Conservation (phyloP, 192 early-diverging fungal genomes). For the Dispira parvispora region DNA sequence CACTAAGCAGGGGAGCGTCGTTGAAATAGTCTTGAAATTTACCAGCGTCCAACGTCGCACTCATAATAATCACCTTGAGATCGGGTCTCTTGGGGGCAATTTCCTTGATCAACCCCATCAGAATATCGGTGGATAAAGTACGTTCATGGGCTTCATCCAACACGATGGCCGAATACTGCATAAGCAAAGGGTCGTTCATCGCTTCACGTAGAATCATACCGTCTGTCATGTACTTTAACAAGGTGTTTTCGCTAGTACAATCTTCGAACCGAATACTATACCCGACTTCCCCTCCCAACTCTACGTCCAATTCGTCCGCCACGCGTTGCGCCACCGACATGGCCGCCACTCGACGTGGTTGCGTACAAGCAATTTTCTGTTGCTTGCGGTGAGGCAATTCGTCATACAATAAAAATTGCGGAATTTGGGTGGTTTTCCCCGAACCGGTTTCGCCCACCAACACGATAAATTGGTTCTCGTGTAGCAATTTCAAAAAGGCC, state of each 20-base stretch:
- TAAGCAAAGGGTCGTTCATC: constrained; percentile 80
- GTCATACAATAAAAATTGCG: constrained; percentile 88
- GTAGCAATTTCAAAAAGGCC: constrained; percentile 81
- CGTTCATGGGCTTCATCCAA: constrained; percentile 99
- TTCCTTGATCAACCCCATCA: constrained; percentile 96
- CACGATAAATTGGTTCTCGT: constrained; percentile 86
- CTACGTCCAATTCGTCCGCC: constrained; percentile 88
- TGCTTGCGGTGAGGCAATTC: constrained; percentile 75
- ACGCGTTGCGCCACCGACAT: constrained; percentile 99
- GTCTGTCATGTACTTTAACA: constrained; percentile 96
- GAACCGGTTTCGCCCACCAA: constrained; percentile 96
- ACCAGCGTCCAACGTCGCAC: constrained; percentile 92
- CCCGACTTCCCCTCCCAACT: constrained; percentile 89
- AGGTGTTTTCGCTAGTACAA: constrained; percentile 63
- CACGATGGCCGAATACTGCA: constrained; percentile 85
- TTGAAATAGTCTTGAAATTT: constrained; percentile 99
- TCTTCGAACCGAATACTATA: constrained; percentile 99
- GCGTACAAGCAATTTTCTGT: constrained; percentile 94
- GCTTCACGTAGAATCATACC: constrained; percentile 98
- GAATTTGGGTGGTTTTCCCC: constrained; percentile 98
- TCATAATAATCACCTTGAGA: constrained; percentile 91
- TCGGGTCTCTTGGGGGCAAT: constrained; percentile 60
- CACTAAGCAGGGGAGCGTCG: constrained; percentile 75
- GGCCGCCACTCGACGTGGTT: constrained; percentile 97
- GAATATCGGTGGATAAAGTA: constrained; percentile 87